Conservation (phyloP, 495 filamentous ascomycete genomes). For the Amphirosellinia nigrospora region DNA sequence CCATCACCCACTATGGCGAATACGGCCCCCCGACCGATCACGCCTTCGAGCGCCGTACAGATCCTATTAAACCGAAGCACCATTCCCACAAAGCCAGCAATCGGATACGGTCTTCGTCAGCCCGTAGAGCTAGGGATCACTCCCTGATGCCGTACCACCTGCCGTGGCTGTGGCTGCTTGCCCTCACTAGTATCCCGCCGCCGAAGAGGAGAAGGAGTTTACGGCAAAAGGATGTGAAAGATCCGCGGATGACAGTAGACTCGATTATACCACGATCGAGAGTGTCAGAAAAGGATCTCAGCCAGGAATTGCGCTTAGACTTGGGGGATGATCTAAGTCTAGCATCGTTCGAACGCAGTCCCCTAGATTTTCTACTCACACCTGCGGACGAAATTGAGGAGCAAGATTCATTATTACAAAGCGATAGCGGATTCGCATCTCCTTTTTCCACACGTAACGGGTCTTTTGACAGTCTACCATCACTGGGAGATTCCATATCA, state of each 20-base stretch:
- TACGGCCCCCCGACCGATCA: constrained; percentile 43
- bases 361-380: constrained; percentile 59
- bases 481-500: constrained; percentile 49
- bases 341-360: constrained; percentile 45
- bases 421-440: constrained; percentile 52
- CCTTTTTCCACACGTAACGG: constrained; percentile 49
- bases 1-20: constrained; percentile 34
- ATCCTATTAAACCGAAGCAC: constrained; percentile 49
- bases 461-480: constrained; percentile 58
- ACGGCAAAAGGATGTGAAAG: constrained; percentile 29
- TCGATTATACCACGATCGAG: constrained; percentile 54
- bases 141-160: constrained; percentile 60
- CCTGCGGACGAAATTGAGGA: constrained; percentile 61
- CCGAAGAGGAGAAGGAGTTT: constrained; percentile 40
- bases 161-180: constrained; percentile 64
- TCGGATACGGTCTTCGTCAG: constrained; percentile 35
- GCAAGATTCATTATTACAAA: constrained; percentile 46
- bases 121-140: constrained; percentile 44
- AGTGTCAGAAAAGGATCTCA: constrained; percentile 57
- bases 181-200: constrained; percentile 63
- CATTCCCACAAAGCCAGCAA: constrained; percentile 35
- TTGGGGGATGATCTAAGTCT: constrained; percentile 44
- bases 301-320: constrained; percentile 41
- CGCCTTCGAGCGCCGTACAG: constrained; percentile 52
- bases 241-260: constrained; percentile 51